phyloP scores from a whole-genome alignment of 108 stramenopile species.

The Aurantiochytrium sp. region DNA sequence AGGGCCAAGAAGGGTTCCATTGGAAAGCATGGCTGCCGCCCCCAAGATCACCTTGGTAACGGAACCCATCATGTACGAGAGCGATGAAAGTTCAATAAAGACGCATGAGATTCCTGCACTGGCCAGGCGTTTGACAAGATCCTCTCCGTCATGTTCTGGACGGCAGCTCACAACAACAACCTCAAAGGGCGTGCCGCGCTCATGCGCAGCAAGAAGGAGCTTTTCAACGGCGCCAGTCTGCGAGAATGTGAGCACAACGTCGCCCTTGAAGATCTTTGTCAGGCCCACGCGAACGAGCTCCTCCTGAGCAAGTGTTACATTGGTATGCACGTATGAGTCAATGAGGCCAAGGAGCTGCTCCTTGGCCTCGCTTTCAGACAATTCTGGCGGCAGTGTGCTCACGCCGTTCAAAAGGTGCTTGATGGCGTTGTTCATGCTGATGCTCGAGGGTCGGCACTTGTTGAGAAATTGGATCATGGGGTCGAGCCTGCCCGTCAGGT shows the following conservation, averaged over 20 bases:
- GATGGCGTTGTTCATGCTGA: slow-evolving; percentile 93
- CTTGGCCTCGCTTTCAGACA: slow-evolving; percentile 65
- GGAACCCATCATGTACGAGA: slow-evolving; percentile 84
- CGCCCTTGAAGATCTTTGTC: slow-evolving; percentile 72
- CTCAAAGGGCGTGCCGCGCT: slow-evolving; percentile 46
- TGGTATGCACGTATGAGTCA: slow-evolving; percentile 73
- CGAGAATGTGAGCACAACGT: slow-evolving; percentile 87
- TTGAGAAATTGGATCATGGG: slow-evolving; percentile 80
- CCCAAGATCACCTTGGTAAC: slow-evolving; percentile 94
- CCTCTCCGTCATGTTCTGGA: slow-evolving; percentile 71
- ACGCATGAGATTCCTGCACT: slow-evolving; percentile 67
- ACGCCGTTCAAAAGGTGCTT: slow-evolving; percentile 72
- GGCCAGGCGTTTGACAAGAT: slow-evolving; percentile 55
- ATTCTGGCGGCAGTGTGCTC: slow-evolving; percentile 73
- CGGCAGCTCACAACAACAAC: slow-evolving; percentile 91
- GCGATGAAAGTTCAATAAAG: slow-evolving; percentile 74
- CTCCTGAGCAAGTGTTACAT: slow-evolving; percentile 74
- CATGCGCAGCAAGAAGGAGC: slow-evolving; percentile 45
- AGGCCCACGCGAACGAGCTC: slow-evolving; percentile 72
- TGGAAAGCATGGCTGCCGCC: slow-evolving; percentile 86
- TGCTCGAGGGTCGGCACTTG: slow-evolving; percentile 79
- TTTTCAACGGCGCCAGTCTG: slow-evolving; percentile 56
- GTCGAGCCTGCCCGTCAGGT: slow-evolving; percentile 72
- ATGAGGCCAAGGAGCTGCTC: slow-evolving; percentile 64
- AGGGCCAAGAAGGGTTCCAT: slow-evolving; percentile 78